Percentiles rank a stretch among this genome's conserved stretches.
phyloP scores from a whole-genome alignment of 345 rosid genomes.

The Sonneratia alba region DNA sequence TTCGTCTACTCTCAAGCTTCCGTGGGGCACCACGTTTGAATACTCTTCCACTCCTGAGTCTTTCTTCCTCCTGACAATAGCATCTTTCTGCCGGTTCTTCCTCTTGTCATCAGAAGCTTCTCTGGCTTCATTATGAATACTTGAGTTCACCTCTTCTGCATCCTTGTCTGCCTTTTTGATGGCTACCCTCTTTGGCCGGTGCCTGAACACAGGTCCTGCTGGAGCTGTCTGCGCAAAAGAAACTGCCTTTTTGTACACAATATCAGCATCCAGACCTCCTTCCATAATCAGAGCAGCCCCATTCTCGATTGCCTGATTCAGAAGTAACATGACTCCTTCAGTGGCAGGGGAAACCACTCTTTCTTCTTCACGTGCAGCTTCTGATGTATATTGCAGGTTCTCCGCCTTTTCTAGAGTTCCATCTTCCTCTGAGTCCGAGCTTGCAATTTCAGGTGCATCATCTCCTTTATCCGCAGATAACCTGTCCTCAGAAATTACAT shows the following conservation, averaged over 20 bases:
- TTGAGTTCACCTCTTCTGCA: slow-evolving; percentile 18
- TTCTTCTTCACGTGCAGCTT: slow-evolving; percentile 15
- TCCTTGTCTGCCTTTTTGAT: slow-evolving; percentile 26
- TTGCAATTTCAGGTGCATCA: background rate
- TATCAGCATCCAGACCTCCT: slow-evolving; percentile 48
- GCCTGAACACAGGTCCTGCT: slow-evolving; percentile 49
- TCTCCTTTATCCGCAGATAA: slow-evolving; percentile 8
- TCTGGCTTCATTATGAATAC: slow-evolving; percentile 17
- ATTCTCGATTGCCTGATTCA: slow-evolving; percentile 61
- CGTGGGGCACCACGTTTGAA: slow-evolving; percentile 32
- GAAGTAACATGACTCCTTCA: slow-evolving; percentile 34
- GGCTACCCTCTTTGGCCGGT: slow-evolving; percentile 23
- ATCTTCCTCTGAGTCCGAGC: background rate
- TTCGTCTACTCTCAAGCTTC: slow-evolving; percentile 71
- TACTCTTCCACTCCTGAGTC: slow-evolving; percentile 18
- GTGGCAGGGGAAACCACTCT: slow-evolving; percentile 16
- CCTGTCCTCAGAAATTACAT: slow-evolving; percentile 14
- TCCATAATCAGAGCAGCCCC: slow-evolving; percentile 58
- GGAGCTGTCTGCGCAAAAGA: slow-evolving; percentile 52
- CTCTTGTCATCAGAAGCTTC: slow-evolving; percentile 15
- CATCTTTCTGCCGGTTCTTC: slow-evolving; percentile 18
- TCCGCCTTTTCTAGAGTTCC: background rate
- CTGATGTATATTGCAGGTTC: slow-evolving; percentile 16
- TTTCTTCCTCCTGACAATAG: slow-evolving; percentile 11
- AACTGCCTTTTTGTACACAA: slow-evolving; percentile 39